Base-by-base conservation (phyloP, 768 basidiomycete species). In the Termitomyces sp. region DNA sequence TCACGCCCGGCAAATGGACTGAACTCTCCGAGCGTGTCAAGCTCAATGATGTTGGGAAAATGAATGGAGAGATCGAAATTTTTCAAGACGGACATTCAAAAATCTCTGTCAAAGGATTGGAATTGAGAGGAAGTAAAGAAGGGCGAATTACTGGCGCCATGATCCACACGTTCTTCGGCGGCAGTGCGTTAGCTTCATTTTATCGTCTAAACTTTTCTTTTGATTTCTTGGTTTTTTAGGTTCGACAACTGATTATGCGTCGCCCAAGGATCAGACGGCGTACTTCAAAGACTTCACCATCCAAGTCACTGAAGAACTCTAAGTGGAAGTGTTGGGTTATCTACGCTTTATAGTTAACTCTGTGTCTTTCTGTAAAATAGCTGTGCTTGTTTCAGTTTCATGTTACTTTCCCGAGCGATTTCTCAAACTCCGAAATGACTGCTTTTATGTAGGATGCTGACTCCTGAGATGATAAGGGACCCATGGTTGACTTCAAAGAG, bases 11-110 rank as follows among this genome's bases (percentile, higher is more conserved):
- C 14, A 60, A 65, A 57, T 83, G 84, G 79, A 78, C 74, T 11
- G 72, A 72, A 11, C 70, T 85, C 37, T 68, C 75, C 32, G 72
- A 83, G 64, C 74, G 83, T 55, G 73, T 85, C 47, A 77, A 73
- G 66, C 73, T 87, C 52, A 87, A 87, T 65, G 77, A 78, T 43
- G 72, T 71, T 28, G 81, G 79, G 5, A 55, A 74, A 60, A 66
- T 68, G 19, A 79, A 87, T 60, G 85, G 83, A 56, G 78, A 81
- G 66, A 66, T 83, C 34, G 71, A 82, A 62, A 59, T 84, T 10
- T 80, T 72, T 53, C 70, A 74, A 22, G 70, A 74, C 43, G 81
- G 81, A 10, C 54, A 19, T 17, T 50, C 53, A 14, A 40, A 42
- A 8, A 38, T 62, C 21, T 24, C 10, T 6, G 48, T 58, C 17